Evolutionary conservation across 73 alveolate genomes (phyloP), one percentile per base, ranked within the genome.

Genomic region (Tetrahymena thermophila): DNA sequence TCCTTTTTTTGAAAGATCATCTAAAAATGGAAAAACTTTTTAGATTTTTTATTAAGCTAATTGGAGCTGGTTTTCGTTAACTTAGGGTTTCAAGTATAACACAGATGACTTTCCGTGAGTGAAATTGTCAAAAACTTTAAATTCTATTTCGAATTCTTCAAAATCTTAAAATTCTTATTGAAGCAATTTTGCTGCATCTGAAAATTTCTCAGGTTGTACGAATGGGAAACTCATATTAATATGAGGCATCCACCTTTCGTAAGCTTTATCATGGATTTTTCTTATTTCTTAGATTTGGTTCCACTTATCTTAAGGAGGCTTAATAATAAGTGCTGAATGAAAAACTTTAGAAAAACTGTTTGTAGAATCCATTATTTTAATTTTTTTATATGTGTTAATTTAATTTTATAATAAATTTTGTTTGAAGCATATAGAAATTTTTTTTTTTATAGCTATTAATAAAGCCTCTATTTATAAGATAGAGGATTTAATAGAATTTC

Each of bases 191-290:
- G 56, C 85, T 35, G 94, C 95, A 85, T 95, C 83, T 19, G 89
- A 84, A 56, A 95, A 95, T 95, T 95, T 85, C 17, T 85, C 94
- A 34, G 95, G 95, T 35, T 95, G 85, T 17, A 56, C 95, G 89
- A 95, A 95, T 0, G 95, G 97, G 95, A 95, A 95, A 35, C 94
- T 84, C 37, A 95, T 43, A 89, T 95, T 95, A 23, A 95, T 94
- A 95, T 95, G 97, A 50, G 97, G 97, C 97, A 95, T 95, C 97
- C 97, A 95, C 55, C 97, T 95, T 35, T 95, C 97, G n/a, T 95
- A 95, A 14, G 97, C 97, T 95, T 95, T 95, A 93, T 95, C 97
- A 93, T 95, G 43, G 43, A 85, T 31, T 95, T 85, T 40, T 35
- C 97, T 95, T 4, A 95, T 38, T 2, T 71, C 85, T 95, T 95